Percentiles rank a stretch among this genome's conserved stretches.
phyloP scores from a whole-genome alignment of 495 filamentous ascomycete genomes.

The Talaromyces liani region DNA sequence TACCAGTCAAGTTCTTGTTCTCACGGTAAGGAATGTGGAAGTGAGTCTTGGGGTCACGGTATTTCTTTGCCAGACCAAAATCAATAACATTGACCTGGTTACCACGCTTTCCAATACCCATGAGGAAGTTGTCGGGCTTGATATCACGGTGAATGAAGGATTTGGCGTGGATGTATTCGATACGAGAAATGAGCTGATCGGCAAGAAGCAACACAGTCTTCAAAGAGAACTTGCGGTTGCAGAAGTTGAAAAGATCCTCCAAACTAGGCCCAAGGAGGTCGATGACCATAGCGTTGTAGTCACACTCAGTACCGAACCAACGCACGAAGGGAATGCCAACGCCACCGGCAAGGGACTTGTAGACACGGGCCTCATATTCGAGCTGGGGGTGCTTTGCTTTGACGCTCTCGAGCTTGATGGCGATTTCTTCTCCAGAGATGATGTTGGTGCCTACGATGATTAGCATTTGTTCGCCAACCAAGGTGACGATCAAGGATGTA shows the following conservation, averaged over 20 bases:
- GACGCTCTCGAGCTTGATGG: conserved; percentile 99
- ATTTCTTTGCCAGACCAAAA: conserved; percentile 99
- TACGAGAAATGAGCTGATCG: conserved; percentile 97
- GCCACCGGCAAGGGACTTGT: conserved; percentile 97
- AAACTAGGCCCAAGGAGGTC: conserved; percentile 94
- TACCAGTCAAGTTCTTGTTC: conserved; percentile 99
- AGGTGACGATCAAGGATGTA: no score
- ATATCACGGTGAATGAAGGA: conserved; percentile 99
- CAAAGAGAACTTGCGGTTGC: conserved; percentile 98
- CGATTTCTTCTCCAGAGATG: conserved; percentile 99
- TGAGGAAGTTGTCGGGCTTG: conserved; percentile 99
- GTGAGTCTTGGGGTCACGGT: conserved; percentile 99
- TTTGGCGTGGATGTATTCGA: conserved; percentile 99
- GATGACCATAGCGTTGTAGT: conserved; percentile 99
- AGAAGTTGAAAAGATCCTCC: conserved; percentile 99
- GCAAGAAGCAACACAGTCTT: conserved; percentile 99
- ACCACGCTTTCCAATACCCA: conserved; percentile 99
- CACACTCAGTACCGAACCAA: conserved; percentile 99
- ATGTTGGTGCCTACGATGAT: conserved; percentile 78
- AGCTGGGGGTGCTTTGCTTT: conserved; percentile 99
- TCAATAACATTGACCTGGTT: conserved; percentile 99
- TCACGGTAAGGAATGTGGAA: conserved; percentile 99
- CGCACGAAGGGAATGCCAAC: conserved; percentile 99
- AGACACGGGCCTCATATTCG: conserved; percentile 98
- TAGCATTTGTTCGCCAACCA: background rate